Percentiles rank a stretch among this genome's conserved stretches.
These are phyloP conservation scores for Bimuria novae-zelandiae DNA, from an alignment of 2,329 filamentous ascomycete genomes.

Conservation along the genomic window DNA sequence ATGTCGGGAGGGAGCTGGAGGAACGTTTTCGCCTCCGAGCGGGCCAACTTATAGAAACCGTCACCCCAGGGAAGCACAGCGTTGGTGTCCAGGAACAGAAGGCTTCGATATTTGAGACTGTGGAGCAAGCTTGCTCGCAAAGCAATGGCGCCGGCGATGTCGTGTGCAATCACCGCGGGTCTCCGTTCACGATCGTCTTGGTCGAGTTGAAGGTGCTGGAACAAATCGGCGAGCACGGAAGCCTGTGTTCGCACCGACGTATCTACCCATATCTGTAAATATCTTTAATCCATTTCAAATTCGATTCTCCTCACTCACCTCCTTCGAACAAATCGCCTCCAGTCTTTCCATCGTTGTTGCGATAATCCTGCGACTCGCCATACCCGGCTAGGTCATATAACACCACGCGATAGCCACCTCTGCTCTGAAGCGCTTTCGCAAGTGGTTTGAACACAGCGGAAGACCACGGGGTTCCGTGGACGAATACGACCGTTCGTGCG, in stretches of 20 bases:
- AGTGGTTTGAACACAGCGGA: constrained; percentile 6
- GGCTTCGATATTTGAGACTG: neutral
- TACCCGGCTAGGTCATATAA: constrained; percentile 5
- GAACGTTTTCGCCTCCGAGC: neutral
- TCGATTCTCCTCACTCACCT: no score
- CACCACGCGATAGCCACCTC: neutral
- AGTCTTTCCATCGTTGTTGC: neutral
- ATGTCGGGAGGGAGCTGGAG: neutral
- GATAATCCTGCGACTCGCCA: neutral
- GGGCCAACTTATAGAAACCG: constrained; percentile 3
- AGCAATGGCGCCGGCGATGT: constrained; percentile 4
- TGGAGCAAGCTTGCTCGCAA: constrained; percentile 1
- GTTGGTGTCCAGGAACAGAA: constrained; percentile 5
- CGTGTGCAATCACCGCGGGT: constrained; percentile 3
- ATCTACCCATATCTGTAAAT: no score
- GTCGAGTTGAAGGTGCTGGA: neutral
- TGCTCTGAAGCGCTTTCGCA: neutral
- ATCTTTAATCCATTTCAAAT: no score
- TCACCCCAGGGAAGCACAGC: constrained; percentile 8
- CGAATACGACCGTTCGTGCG: neutral
- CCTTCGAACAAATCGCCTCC: neutral
- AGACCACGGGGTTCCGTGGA: constrained; percentile 6
- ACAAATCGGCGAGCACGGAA: neutral
- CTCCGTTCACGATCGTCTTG: no score
- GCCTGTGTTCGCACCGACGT: constrained; percentile 3